Percentiles rank a stretch among this genome's conserved stretches.
Evolutionary conservation across 2,329 filamentous ascomycete species (phyloP).

Genomic region (Calycina marina): DNA sequence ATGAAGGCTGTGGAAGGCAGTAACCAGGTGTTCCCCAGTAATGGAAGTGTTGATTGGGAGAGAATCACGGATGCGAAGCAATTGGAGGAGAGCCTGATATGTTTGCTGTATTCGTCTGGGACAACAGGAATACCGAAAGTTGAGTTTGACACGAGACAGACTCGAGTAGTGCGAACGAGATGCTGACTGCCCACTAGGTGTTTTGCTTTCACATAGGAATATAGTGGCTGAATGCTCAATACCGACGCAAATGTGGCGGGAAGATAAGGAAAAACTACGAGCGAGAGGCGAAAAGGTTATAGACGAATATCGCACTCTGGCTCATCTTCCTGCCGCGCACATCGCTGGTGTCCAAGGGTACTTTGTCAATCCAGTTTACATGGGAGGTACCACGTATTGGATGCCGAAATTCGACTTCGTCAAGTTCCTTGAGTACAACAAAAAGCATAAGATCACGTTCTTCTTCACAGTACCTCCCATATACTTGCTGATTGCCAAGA

Average conservation of each 20-base stretch:
- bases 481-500: conserved; percentile 43
- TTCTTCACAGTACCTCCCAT: conserved; percentile 49
- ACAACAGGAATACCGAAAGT: conserved; percentile 78
- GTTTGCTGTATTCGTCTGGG: conserved; percentile 68
- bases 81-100: conserved; percentile 37
- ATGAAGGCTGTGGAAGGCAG: conserved; percentile 23
- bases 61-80: conserved; percentile 33
- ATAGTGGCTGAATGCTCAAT: conserved; percentile 27
- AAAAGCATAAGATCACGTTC: conserved; percentile 33
- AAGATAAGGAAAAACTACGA: conserved; percentile 13
- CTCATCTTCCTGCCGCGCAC: conserved; percentile 31
- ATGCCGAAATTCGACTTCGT: conserved; percentile 45
- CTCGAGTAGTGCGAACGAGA: too few relatives aligned
- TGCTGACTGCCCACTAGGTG: conserved; percentile 10
- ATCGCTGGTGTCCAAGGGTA: conserved; percentile 33
- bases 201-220: conserved; percentile 29
- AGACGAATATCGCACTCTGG: conserved; percentile 28
- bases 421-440: conserved; percentile 37
- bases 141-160: conserved; percentile 26
- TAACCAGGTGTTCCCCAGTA: conserved; percentile 21
- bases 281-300: conserved; percentile 9
- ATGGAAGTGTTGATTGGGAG: conserved; percentile 33
- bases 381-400: conserved; percentile 40
- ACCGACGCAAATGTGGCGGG: conserved; percentile 20
- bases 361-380: conserved; percentile 30